Base-by-base conservation (phyloP, 305 asterid genomes). In the Lippia alba region DNA sequence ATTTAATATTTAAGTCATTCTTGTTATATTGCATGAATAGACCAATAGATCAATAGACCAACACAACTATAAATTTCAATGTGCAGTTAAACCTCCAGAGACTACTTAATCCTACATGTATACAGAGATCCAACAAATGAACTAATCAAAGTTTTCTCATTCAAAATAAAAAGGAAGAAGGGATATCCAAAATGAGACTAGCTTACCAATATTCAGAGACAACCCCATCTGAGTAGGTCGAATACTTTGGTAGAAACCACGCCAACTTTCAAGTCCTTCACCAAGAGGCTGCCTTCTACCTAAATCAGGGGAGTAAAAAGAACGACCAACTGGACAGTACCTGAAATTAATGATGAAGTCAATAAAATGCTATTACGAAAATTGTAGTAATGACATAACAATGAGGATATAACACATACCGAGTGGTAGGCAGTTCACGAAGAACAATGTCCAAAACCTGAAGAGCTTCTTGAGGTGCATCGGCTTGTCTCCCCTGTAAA, bases 211-310 rank as follows among this genome's bases (percentile, higher is more conserved):
- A 64, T 94, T 95, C 57, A 95, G 66, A 0, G 99, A 95, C 79
- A 95, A 76, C 2, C 99, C 99, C 98, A 92, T 95, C 80, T 95
- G 99, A 15, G 99, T 95, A 30, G 99, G 99, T 16, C 98, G 96
- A 58, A 95, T 92, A 71, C 99, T 95, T 76, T 95, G 99, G 77
- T 95, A 92, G 72, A 92, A 95, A 4, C 99, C 99, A 36, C 98
- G 89, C 99, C 99, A 95, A 78, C 98, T 87, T 80, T 90, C 98
- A 40, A 92, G 85, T 12, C 98, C 99, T 76, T 95, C 98, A 62
- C 97, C 99, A 66, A 95, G 81, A 41, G 99, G 89, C 70, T 95
- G 96, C 73, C 88, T 86, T 59, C 84, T 81, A 19, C 98, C 98
- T 59, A 95, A 75, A 70, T 84, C 69, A 19, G 94, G 94, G 51